Evolutionary conservation across 179 eudicot genomes (phyloP), one percentile per base, ranked within the genome.

Genomic region (Vitellaria paradoxa): DNA sequence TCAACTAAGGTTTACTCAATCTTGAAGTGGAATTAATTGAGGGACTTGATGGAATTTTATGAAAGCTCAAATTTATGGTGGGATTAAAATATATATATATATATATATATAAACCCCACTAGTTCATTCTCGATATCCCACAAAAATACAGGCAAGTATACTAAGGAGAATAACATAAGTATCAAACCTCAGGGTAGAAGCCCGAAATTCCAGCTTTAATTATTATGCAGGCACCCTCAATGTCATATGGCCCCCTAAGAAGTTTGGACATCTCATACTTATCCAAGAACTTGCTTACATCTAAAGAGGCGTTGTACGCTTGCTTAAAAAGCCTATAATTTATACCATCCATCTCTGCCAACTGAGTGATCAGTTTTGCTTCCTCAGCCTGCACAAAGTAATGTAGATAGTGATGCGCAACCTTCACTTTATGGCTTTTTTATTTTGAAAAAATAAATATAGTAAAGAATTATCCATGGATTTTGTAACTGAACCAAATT

Each of bases 221-320:
- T 42, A 76, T 86, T 81, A 94, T 66, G 52, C 93, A 89, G 24
- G 98, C 97, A 80, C 98, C 98, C 81, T 94, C 97, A 73, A 68
- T 77, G 78, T 94, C 98, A 78, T 84, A 89, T 77, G 86, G 83
- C 69, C 95, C 96, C 75, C 73, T 87, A 68, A 92, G 88, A 76
- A 91, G 91, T 82, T 91, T 94, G 63, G 92, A 92, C 86, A 92
- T 87, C 86, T 92, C 93, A 81, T 94, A 94, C 75, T 82, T 85
- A 79, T 92, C 91, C 86, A 94, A 80, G 80, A 85, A 87, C 81
- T 91, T 94, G 88, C 87, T 85, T 17, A 88, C 82, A 81, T 90
- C 94, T 79, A 86, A 79, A 76, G 94, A 94, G 47, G 93, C 82
- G 64, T 78, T 76, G 75, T 92, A 91, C 30, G 97, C 98, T 78